These are phyloP conservation scores for Arthrocladium fulminans DNA, from an alignment of 2,329 filamentous ascomycete genomes.

Conservation along the genomic window DNA sequence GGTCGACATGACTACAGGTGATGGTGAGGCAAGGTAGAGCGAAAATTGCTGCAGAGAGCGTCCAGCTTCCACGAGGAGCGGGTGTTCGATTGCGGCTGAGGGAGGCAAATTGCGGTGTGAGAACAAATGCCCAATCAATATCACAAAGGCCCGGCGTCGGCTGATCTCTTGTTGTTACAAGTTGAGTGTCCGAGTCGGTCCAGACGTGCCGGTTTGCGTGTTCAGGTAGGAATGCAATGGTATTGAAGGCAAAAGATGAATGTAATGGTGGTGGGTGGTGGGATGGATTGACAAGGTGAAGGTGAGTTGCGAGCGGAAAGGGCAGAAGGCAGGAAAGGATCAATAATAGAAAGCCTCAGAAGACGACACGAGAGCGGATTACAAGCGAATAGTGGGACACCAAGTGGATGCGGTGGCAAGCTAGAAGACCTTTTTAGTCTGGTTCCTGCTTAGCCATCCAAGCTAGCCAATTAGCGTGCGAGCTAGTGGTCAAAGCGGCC, in stretches of 20 bases:
- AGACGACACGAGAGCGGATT: constrained; percentile 1
- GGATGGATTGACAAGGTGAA: constrained; percentile 1
- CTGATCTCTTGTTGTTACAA: constrained; percentile 5
- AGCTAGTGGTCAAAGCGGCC: not conserved
- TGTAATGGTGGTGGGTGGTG: not conserved
- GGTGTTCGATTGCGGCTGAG: constrained; percentile 4
- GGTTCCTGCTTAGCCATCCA: constrained; percentile 1
- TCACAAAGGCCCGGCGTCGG: constrained; percentile 9
- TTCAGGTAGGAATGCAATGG: not conserved
- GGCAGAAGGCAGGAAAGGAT: constrained; percentile 7
- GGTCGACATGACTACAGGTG: constrained; percentile 34
- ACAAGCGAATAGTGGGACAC: not conserved
- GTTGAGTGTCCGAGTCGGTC: not conserved
- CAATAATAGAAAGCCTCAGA: constrained; percentile 8
- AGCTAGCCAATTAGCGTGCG: not conserved
- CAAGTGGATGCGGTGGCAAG: not conserved
- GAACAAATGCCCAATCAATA: constrained; percentile 4
- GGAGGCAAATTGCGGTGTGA: constrained; percentile 9
- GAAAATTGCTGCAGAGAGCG: constrained; percentile 1
- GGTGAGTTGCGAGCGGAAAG: constrained; percentile 9
- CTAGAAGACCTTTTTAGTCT: not conserved
- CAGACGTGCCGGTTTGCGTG: not conserved
- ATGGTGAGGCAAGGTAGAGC: constrained; percentile 3
- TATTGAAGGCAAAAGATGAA: not conserved
- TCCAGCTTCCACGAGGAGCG: not conserved